Evolutionary conservation across 2,329 filamentous ascomycete species (phyloP).

Genomic region (Pezicula carpinea): DNA sequence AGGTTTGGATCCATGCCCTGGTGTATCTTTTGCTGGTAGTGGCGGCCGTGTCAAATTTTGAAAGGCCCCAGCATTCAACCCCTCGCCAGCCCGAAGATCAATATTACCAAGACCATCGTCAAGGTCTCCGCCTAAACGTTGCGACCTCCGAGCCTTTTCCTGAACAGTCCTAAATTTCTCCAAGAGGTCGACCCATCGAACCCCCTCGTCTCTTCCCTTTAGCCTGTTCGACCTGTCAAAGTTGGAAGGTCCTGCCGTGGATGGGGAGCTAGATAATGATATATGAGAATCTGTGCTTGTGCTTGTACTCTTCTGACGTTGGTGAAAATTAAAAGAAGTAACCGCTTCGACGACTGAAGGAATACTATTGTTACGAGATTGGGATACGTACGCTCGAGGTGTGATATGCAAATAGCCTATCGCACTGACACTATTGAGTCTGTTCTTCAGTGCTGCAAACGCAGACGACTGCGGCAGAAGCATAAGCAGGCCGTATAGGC

Average conservation of each 20-base stretch:
- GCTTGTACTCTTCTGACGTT: constrained; percentile 21
- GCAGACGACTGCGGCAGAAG: constrained; percentile 96
- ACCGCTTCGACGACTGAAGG: constrained; percentile 21
- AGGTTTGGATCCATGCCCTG: constrained; percentile 31
- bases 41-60: constrained; percentile 33
- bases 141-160: constrained; percentile 72
- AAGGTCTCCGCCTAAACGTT: constrained; percentile 45
- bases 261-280: constrained; percentile 35
- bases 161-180: constrained; percentile 94
- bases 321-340: constrained; percentile 27
- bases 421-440: constrained; percentile 92
- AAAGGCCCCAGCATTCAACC: constrained; percentile 32
- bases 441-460: constrained; percentile 93
- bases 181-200: constrained; percentile 87
- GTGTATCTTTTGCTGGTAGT: constrained; percentile 46
- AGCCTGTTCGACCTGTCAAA: constrained; percentile 74
- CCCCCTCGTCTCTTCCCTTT: constrained; percentile 76
- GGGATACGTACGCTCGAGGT: constrained; percentile 65
- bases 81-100: constrained; percentile 31
- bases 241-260: constrained; percentile 46
- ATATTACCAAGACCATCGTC: constrained; percentile 47
- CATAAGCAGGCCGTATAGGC: constrained; percentile 95
- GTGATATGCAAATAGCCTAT: constrained; percentile 91
- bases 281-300: constrained; percentile 26
- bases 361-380: constrained; percentile 30